Conservation (phyloP, 2,329 filamentous ascomycete species). For the Hymenoscyphus fructigenus region DNA sequence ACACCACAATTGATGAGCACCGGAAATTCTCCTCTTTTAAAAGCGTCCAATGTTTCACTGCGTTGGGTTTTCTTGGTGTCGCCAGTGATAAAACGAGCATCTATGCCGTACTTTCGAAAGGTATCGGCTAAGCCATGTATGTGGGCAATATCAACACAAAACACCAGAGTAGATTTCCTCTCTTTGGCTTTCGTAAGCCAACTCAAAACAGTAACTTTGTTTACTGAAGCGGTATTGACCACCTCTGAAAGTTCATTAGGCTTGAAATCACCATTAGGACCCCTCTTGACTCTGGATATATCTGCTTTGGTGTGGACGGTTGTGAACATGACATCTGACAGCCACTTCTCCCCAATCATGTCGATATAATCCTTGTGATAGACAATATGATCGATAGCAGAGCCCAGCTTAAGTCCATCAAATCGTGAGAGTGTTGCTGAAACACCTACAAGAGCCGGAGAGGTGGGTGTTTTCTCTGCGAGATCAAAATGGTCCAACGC, state of each 20-base stretch:
- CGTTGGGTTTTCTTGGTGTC: conserved; percentile 71
- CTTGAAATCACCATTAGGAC: conserved; percentile 75
- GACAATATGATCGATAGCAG: conserved; percentile 91
- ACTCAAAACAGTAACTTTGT: conserved; percentile 79
- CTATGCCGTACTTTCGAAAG: conserved; percentile 75
- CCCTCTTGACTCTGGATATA: conserved; percentile 66
- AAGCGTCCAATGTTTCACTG: conserved; percentile 69
- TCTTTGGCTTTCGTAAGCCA: conserved; percentile 76
- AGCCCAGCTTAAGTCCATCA: conserved; percentile 78
- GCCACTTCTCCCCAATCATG: conserved; percentile 87
- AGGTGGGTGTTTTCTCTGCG: conserved; percentile 48
- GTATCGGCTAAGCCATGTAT: conserved; percentile 70
- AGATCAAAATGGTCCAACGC: conserved; percentile 79
- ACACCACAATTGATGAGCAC: conserved; percentile 94
- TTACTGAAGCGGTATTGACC: conserved; percentile 79
- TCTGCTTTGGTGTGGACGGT: conserved; percentile 84
- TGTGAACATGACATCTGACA: conserved; percentile 89
- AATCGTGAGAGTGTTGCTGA: conserved; percentile 78
- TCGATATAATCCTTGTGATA: conserved; percentile 85
- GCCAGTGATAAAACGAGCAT: conserved; percentile 85
- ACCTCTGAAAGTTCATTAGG: conserved; percentile 72
- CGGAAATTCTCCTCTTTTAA: conserved; percentile 74
- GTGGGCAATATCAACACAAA: conserved; percentile 89
- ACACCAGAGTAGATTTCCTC: conserved; percentile 84
- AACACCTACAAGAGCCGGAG: conserved; percentile 79